Percentiles rank a stretch among this genome's conserved stretches.
Evolutionary conservation across 2,329 filamentous ascomycete genomes (phyloP).

Genomic region (Aspergillus ochraceoroseus): DNA sequence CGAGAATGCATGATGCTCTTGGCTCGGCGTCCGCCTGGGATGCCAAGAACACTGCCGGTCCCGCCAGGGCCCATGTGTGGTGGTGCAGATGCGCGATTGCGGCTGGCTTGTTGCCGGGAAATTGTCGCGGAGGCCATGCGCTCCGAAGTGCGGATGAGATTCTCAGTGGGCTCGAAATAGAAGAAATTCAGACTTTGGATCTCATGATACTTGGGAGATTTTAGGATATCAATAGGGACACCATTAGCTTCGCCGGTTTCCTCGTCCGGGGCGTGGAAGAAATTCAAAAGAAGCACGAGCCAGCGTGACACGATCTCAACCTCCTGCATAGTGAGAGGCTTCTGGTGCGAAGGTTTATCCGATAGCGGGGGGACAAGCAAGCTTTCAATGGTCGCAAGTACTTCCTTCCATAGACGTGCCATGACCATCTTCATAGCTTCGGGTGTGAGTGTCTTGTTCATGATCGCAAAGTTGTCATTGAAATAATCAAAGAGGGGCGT

Average conservation of each 20-base stretch:
- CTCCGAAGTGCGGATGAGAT: conserved; percentile 89
- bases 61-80: conserved; percentile 45
- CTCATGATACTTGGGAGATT: conserved; percentile 97
- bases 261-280: conserved; percentile 92
- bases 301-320: conserved; percentile 93
- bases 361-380: conserved; percentile 89
- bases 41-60: conserved; percentile 45
- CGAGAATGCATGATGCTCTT: conserved; percentile 86
- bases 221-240: conserved; percentile 84
- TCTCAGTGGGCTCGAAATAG: conserved; percentile 90
- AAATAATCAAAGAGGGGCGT: conserved; percentile 89
- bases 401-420: conserved; percentile 97
- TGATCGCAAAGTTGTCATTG: conserved; percentile 97
- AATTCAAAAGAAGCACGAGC: conserved; percentile 83
- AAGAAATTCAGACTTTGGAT: conserved; percentile 96
- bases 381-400: conserved; percentile 82
- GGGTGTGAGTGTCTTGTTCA: conserved; percentile 93
- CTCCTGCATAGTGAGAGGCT: conserved; percentile 77
- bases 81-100: conserved; percentile 67
- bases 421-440: conserved; percentile 98
- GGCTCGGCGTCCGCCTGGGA: conserved; percentile 48
- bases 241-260: conserved; percentile 76
- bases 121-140: conserved; percentile 87
- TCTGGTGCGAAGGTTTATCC: conserved; percentile 86
- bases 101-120: conserved; percentile 64